Percentiles rank a stretch among this genome's conserved stretches.
Evolutionary conservation across 257 asterid genomes (phyloP).

Genomic region (Solanum gandarillasii): DNA sequence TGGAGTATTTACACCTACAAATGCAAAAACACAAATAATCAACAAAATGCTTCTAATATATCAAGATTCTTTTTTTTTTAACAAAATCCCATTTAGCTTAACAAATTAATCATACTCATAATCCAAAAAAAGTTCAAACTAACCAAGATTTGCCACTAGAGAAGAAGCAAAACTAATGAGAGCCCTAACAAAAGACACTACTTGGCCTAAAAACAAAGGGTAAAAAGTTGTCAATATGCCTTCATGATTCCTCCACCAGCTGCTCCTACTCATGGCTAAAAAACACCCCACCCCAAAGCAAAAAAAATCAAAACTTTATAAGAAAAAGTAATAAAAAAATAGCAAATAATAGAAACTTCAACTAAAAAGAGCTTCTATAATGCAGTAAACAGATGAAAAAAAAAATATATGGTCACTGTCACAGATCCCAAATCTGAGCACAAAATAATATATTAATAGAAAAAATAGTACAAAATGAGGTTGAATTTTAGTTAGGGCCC

Average conservation of each 20-base stretch:
- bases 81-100: neutral
- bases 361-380: neutral
- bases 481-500: neutral
- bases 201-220: slow-evolving; percentile 44
- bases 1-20: slow-evolving; percentile 56
- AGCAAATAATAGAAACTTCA: neutral
- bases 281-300: neutral
- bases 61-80: neutral
- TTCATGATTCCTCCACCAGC: slow-evolving; percentile 7
- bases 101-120: slow-evolving; percentile 4
- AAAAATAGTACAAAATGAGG: too few species aligned
- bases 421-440: neutral
- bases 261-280: slow-evolving; percentile 6
- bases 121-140: neutral
- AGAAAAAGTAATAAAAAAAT: neutral
- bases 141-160: slow-evolving; percentile 30
- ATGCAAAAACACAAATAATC: neutral
- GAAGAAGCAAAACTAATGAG: slow-evolving; percentile 37
- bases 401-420: neutral
- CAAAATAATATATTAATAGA: neutral
- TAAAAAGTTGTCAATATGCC: slow-evolving; percentile 11
- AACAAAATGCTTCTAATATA: neutral
- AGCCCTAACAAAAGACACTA: slow-evolving; percentile 37
- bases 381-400: neutral
- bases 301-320: neutral